Base-by-base conservation (phyloP, 352 stramenopile genomes). In the Hyaloperonospora brassicae region DNA sequence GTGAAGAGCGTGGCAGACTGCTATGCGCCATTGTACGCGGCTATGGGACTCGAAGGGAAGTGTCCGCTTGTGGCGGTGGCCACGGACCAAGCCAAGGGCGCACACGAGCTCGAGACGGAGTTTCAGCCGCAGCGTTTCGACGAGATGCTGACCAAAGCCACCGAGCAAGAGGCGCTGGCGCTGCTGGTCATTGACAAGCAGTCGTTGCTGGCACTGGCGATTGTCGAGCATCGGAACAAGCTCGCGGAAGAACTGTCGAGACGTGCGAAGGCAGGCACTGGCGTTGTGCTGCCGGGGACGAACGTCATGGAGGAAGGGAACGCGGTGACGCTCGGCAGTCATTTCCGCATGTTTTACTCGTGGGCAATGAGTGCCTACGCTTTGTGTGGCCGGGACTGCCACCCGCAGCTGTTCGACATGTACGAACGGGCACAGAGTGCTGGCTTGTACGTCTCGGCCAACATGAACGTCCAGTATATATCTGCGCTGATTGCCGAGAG, bases 331-430 rank as follows among this genome's bases (percentile, higher is more conserved):
- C 60, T 87, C 8, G 58, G 49, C 21, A 50, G 48, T 25, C 70
- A 84, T 30, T 56, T 85, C 41, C 75, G 78, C 12, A 79, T 74
- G 62, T 86, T 83, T 44, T 88, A 80, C 60, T 88, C 78, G 55
- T 88, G 66, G 66, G 68, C 70, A 7, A 79, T 80, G 60, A 71
- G 78, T 12, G 71, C 71, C 22, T 75, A 72, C 52, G 51, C 52
- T 0, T 27, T 63, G 24, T 53, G 60, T 14, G 57, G 59, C 8
- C 55, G 64, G 39, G 25, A 39, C 0, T 62, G 60, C 35, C 57
- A 73, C 50, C 51, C 54, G 8, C 58, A 64, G 40, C 43, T 84
- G 50, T 72, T 84, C 21, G 45, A 65, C 3, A 70, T 82, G 8
- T 88, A 86, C 64, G 57, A 84, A 23, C 59, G 66, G 10, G 62